Percentiles rank a stretch among this genome's conserved stretches.
These are phyloP conservation scores for Biscogniauxia marginata DNA, from an alignment of 2,329 filamentous ascomycete species.

Conservation along the genomic window DNA sequence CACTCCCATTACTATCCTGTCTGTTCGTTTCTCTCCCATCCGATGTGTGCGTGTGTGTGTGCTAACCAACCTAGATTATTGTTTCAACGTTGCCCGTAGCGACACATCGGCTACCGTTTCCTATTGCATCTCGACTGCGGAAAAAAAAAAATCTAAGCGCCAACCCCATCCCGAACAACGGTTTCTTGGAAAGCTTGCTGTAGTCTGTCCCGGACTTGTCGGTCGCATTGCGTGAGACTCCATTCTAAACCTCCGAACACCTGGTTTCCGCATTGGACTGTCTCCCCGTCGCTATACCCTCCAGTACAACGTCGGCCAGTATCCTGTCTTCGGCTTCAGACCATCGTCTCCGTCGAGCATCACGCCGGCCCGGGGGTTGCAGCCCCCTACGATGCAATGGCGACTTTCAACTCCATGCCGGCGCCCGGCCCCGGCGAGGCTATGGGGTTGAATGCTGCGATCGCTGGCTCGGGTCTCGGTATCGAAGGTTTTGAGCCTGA, in stretches of 20 bases:
- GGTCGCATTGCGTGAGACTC: background rate
- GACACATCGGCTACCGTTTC: background rate
- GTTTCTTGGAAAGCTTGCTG: background rate
- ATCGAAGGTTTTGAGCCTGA: conserved; percentile 55
- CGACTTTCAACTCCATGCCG: conserved; percentile 57
- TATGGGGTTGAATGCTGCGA: conserved; percentile 44
- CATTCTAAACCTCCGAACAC: background rate
- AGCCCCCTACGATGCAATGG: conserved; percentile 51
- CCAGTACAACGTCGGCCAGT: background rate
- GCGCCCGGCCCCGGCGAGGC: conserved; percentile 45
- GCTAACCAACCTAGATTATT: background rate
- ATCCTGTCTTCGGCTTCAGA: background rate
- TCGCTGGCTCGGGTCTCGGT: conserved; percentile 37
- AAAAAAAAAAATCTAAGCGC: background rate
- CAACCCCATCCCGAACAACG: background rate
- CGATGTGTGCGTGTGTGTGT: background rate
- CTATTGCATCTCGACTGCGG: background rate
- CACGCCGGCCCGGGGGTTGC: conserved; percentile 20
- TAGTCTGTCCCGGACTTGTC: background rate
- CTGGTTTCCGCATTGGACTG: background rate
- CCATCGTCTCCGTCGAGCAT: background rate
- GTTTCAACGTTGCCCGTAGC: background rate
- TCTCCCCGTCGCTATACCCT: background rate
- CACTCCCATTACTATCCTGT: background rate
- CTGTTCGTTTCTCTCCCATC: background rate